A percentile compares a stretch with the other conserved stretches of the same genome.
Conservation (phyloP, 2,329 filamentous ascomycete species). For the Aspergillus sp. region DNA sequence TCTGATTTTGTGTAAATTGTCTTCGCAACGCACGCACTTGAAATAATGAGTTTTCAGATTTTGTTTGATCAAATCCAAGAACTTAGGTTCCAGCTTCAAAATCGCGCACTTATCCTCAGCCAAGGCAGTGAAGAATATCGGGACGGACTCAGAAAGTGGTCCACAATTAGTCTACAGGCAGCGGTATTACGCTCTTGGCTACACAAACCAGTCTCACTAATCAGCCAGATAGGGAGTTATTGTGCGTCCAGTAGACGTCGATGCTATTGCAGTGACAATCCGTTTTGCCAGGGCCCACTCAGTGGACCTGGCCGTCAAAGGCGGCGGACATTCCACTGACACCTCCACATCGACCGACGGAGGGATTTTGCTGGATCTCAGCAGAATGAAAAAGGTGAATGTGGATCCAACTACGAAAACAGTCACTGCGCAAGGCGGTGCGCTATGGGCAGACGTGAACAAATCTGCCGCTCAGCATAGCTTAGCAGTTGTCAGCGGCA, state of each 20-base stretch:
- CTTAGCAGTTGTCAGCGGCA: constrained; percentile 51
- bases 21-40: too few species aligned
- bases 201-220: not conserved
- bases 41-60: too few species aligned
- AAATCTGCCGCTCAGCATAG: constrained; percentile 40
- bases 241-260: not conserved
- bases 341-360: constrained; percentile 42
- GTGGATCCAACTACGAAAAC: constrained; percentile 40
- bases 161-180: not conserved
- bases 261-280: constrained; percentile 1
- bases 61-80: not conserved
- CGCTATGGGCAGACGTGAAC: constrained; percentile 48
- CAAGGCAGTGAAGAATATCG: not conserved
- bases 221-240: not conserved
- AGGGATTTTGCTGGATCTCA: constrained; percentile 49
- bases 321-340: constrained; percentile 49
- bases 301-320: constrained; percentile 45
- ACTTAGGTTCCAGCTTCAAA: not conserved
- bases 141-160: not conserved
- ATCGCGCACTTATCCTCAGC: not conserved
- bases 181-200: not conserved
- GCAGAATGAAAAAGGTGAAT: constrained; percentile 40
- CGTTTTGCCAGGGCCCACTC: constrained; percentile 34
- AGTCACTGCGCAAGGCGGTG: constrained; percentile 44
- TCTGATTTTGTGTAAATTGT: too few species aligned